Evolutionary conservation across 140 eudicot genomes (phyloP).

Genomic region (Ambrosia hybrid): DNA sequence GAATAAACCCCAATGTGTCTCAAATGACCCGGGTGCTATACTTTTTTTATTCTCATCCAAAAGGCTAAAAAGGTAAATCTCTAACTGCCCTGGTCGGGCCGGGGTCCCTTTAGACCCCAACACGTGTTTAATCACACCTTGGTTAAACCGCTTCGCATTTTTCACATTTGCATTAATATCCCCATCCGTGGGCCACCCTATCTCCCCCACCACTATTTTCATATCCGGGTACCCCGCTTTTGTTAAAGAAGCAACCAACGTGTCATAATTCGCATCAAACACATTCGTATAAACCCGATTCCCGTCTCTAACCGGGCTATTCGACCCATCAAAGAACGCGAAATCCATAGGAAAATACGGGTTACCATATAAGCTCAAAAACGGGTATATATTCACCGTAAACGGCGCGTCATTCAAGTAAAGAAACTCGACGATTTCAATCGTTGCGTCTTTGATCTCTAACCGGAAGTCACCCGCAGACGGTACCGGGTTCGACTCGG

Average conservation of each 20-base stretch:
- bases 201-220: slow-evolving; percentile 76
- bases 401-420: slow-evolving; percentile 71
- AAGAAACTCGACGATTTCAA: slow-evolving; percentile 60
- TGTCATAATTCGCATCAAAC: slow-evolving; percentile 90
- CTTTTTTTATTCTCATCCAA: slow-evolving; percentile 79
- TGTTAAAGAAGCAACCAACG: slow-evolving; percentile 63
- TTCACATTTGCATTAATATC: slow-evolving; percentile 55
- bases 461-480: slow-evolving; percentile 91
- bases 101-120: slow-evolving; percentile 75
- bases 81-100: slow-evolving; percentile 53
- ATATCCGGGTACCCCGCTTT: slow-evolving; percentile 82
- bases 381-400: slow-evolving; percentile 89
- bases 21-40: slow-evolving; percentile 82
- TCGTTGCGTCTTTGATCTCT: slow-evolving; percentile 56
- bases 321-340: slow-evolving; percentile 82
- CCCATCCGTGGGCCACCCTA: slow-evolving; percentile 98
- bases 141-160: slow-evolving; percentile 71
- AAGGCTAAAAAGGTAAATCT: slow-evolving; percentile 73
- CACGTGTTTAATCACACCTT: slow-evolving; percentile 60
- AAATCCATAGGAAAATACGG: slow-evolving; percentile 66
- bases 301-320: slow-evolving; percentile 55
- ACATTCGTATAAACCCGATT: slow-evolving; percentile 57
- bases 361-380: slow-evolving; percentile 73
- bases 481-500: slow-evolving; percentile 72
- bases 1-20: slow-evolving; percentile 94